Percentiles rank a stretch among this genome's conserved stretches.
Conservation (phyloP, 2,329 filamentous ascomycete genomes). For the Ascochyta fabae region DNA sequence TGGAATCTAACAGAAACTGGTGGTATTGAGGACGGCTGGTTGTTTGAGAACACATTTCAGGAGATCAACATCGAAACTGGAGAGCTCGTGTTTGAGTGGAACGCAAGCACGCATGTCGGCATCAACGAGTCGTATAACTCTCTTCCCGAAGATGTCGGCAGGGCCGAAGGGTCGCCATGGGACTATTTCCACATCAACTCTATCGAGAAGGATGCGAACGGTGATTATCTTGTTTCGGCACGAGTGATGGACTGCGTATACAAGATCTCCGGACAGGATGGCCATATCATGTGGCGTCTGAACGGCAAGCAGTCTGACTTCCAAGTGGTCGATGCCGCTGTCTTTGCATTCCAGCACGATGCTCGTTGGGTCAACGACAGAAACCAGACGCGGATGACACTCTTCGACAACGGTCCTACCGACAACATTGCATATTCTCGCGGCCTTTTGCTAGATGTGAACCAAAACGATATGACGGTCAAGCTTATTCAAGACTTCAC, state of each 20-base stretch:
- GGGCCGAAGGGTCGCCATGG: slow-evolving; percentile 39
- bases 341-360: slow-evolving; percentile 30
- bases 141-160: slow-evolving; percentile 30
- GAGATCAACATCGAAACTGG: slow-evolving; percentile 52
- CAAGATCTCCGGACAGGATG: slow-evolving; percentile 25
- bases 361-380: slow-evolving; percentile 29
- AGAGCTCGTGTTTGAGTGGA: slow-evolving; percentile 51
- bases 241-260: slow-evolving; percentile 24
- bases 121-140: slow-evolving; percentile 35
- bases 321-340: slow-evolving; percentile 14
- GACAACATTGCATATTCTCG: slow-evolving; percentile 28
- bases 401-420: slow-evolving; percentile 50
- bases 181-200: slow-evolving; percentile 52
- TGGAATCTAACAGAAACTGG: slow-evolving; percentile 50
- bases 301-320: slow-evolving; percentile 30
- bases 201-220: slow-evolving; percentile 37
- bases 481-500: slow-evolving; percentile 50
- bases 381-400: slow-evolving; percentile 34
- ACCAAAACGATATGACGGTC: slow-evolving; percentile 53
- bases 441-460: slow-evolving; percentile 50
- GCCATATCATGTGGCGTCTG: slow-evolving; percentile 39
- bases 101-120: slow-evolving; percentile 45
- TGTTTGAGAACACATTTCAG: slow-evolving; percentile 55
- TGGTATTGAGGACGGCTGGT: slow-evolving; percentile 45
- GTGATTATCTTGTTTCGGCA: slow-evolving; percentile 33